phyloP scores from a whole-genome alignment of 345 rosid species.

The Lepidium didymum region DNA sequence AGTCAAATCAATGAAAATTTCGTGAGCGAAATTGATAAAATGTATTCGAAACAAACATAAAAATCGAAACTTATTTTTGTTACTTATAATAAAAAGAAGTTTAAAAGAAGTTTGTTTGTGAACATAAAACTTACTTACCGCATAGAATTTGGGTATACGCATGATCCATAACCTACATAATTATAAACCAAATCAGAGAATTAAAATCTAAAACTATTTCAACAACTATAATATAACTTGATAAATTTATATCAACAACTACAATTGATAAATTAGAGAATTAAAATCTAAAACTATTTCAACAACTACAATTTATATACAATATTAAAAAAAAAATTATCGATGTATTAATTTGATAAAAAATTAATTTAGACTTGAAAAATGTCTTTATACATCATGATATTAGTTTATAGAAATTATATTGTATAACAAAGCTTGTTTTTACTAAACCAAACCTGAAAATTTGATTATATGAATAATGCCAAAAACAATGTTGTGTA shows the following conservation, averaged over 20 bases:
- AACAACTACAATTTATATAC: too few relatives aligned
- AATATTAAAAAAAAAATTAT: too few relatives aligned
- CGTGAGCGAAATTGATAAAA: background rate
- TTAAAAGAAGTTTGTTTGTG: too few relatives aligned
- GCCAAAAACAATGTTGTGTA: too few relatives aligned
- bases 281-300: background rate
- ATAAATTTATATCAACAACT: too few relatives aligned
- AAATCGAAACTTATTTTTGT: background rate
- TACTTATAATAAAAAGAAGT: too few relatives aligned
- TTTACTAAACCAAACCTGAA: background rate
- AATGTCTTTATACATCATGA: too few relatives aligned
- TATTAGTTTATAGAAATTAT: too few relatives aligned
- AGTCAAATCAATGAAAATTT: slow-evolving; percentile 5
- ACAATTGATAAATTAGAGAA: background rate
- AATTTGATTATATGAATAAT: too few relatives aligned
- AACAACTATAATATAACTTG: too few relatives aligned
- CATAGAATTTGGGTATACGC: slow-evolving; percentile 60
- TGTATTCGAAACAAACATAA: background rate
- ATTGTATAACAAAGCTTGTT: background rate
- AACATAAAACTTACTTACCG: slow-evolving; percentile 35
- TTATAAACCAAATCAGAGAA: background rate
- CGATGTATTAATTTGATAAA: too few relatives aligned
- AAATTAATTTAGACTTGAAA: too few relatives aligned
- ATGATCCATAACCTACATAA: slow-evolving; percentile 72
- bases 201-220: background rate